Percentiles rank a stretch among this genome's conserved stretches.
phyloP scores from a whole-genome alignment of 331 rosid genomes.

The Quercus tomentella region DNA sequence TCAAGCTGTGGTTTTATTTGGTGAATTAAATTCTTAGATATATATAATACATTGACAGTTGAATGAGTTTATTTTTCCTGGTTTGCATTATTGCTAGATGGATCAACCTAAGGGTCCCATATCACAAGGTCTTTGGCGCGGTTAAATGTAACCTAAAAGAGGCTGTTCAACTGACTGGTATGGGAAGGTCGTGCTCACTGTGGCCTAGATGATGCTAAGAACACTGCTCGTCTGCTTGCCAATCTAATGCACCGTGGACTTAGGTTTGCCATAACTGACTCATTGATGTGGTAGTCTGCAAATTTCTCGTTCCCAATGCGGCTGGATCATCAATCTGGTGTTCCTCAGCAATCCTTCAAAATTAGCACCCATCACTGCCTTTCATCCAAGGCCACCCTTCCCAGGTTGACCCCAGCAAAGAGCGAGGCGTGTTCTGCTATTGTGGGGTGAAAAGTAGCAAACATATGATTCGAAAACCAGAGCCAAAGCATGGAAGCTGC shows the following conservation, averaged over 20 bases:
- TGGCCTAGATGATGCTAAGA: slow-evolving; percentile 94
- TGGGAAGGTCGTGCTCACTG: slow-evolving; percentile 97
- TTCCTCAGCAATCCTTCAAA: slow-evolving; percentile 1
- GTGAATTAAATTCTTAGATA: neutral
- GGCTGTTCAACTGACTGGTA: slow-evolving; percentile 67
- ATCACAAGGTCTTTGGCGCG: slow-evolving; percentile 68
- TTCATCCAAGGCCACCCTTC: slow-evolving; percentile 37
- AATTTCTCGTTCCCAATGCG: slow-evolving; percentile 42
- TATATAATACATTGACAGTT: neutral
- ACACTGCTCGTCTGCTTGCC: slow-evolving; percentile 74
- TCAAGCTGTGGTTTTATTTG: neutral
- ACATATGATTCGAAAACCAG: slow-evolving; percentile 71
- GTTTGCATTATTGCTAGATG: slow-evolving; percentile 48
- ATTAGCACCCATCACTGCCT: slow-evolving; percentile 30
- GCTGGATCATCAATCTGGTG: slow-evolving; percentile 31
- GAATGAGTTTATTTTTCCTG: slow-evolving; percentile 2
- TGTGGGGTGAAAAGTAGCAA: slow-evolving; percentile 85
- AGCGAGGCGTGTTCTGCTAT: slow-evolving; percentile 31
- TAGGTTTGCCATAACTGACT: slow-evolving; percentile 57
- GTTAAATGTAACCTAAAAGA: slow-evolving; percentile 78
- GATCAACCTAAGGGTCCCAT: slow-evolving; percentile 87
- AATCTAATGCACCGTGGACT: slow-evolving; percentile 75
- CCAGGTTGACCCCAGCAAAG: neutral
- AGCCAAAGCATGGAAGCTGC: slow-evolving; percentile 74
- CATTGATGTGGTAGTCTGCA: slow-evolving; percentile 47